A percentile compares a stretch with the other conserved stretches of the same genome.
Conservation (phyloP, 768 basidiomycete species). For the Hypsizygus marmoreus region DNA sequence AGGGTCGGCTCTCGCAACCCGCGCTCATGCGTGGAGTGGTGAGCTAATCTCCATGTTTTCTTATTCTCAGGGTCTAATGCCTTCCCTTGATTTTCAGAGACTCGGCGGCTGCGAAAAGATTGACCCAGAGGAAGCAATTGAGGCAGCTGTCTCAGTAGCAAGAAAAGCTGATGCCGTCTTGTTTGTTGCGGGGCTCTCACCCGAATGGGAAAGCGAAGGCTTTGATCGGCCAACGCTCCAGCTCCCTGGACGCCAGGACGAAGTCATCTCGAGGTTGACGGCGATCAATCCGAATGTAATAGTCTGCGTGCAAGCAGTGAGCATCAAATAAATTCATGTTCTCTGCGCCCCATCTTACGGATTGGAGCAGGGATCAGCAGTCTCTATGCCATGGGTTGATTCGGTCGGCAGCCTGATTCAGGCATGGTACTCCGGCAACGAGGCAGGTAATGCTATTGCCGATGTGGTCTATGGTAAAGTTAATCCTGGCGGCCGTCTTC, state of each 20-base stretch:
- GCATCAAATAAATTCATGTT: slow-evolving; percentile 16
- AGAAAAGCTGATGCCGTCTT: slow-evolving; percentile 55
- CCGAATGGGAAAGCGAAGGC: slow-evolving; percentile 78
- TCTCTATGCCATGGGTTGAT: slow-evolving; percentile 75
- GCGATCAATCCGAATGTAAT: slow-evolving; percentile 58
- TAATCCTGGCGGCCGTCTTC: slow-evolving; percentile 62
- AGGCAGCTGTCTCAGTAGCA: slow-evolving; percentile 58
- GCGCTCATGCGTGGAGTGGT: slow-evolving; percentile 72
- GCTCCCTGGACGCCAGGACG: slow-evolving; percentile 61
- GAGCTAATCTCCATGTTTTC: slow-evolving; percentile 19
- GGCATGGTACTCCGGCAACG: slow-evolving; percentile 69
- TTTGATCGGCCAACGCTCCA: slow-evolving; percentile 66
- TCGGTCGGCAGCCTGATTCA: slow-evolving; percentile 57
- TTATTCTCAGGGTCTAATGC: not conserved
- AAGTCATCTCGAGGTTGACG: slow-evolving; percentile 53
- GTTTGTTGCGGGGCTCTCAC: slow-evolving; percentile 60
- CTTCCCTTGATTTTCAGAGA: slow-evolving; percentile 39
- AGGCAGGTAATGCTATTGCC: slow-evolving; percentile 63
- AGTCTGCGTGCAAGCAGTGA: slow-evolving; percentile 63
- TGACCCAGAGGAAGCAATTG: slow-evolving; percentile 55
- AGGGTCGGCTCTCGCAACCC: slow-evolving; percentile 55
- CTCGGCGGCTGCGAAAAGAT: slow-evolving; percentile 68
- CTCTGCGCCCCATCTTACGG: slow-evolving; percentile 1
- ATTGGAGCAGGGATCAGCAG: slow-evolving; percentile 56
- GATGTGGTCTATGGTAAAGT: slow-evolving; percentile 65